Conservation (phyloP, 2,329 filamentous ascomycete genomes). For the Fusarium fujikuroi region DNA sequence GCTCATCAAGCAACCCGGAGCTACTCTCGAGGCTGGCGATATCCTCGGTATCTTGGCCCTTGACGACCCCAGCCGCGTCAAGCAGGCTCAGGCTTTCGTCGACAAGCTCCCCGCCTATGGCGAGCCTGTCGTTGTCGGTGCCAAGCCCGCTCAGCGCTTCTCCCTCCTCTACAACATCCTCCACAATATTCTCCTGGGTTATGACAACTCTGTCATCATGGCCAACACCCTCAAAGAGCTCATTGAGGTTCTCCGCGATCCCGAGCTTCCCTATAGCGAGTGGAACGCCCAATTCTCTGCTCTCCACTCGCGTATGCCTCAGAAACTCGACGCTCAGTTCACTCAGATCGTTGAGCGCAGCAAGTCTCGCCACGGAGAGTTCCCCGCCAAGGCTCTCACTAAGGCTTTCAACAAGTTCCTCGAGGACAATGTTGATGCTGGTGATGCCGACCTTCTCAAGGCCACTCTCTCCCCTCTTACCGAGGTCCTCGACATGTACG, state of each 20-base stretch:
- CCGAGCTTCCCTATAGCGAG: conserved; percentile 93
- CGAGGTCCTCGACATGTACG: conserved; percentile 81
- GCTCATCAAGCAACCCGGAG: conserved; percentile 98
- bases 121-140: conserved; percentile 85
- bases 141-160: conserved; percentile 92
- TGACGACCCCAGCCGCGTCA: conserved; percentile 94
- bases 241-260: conserved; percentile 88
- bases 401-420: conserved; percentile 90
- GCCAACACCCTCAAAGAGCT: conserved; percentile 84
- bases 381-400: conserved; percentile 87
- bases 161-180: conserved; percentile 80
- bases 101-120: conserved; percentile 90
- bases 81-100: conserved; percentile 94
- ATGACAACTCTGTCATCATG: conserved; percentile 99
- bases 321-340: conserved; percentile 86
- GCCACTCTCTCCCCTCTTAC: conserved; percentile 78
- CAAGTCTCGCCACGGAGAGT: conserved; percentile 81
- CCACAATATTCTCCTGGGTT: conserved; percentile 88
- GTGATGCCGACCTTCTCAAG: conserved; percentile 79
- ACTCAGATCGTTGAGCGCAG: conserved; percentile 88
- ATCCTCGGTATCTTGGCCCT: conserved; percentile 97
- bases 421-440: conserved; percentile 81
- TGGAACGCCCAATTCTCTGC: conserved; percentile 97
- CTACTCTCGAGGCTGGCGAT: conserved; percentile 96
- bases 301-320: conserved; percentile 95